A percentile compares a stretch with the other conserved stretches of the same genome.
Conservation (phyloP, 2,329 filamentous ascomycete species). For the Sarocladium oryzae region DNA sequence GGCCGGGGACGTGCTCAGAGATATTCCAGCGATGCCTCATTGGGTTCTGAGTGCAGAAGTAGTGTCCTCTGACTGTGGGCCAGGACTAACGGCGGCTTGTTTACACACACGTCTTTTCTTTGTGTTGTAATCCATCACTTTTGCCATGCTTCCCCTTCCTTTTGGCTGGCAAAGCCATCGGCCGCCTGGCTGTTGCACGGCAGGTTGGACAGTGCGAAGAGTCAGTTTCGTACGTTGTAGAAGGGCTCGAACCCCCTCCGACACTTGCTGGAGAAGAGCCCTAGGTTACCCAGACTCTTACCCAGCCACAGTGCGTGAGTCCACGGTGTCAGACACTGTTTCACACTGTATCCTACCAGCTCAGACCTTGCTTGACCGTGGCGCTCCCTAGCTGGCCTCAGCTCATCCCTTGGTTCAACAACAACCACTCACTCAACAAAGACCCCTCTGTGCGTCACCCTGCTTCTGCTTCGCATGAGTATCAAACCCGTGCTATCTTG, state of each 20-base stretch:
- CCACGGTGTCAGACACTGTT: conserved; percentile 6
- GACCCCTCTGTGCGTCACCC: neutral
- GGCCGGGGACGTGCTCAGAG: neutral
- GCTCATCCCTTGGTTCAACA: neutral
- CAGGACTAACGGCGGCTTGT: neutral
- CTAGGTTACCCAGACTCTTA: no score
- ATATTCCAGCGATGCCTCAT: neutral
- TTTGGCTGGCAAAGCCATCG: no score
- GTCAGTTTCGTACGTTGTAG: neutral
- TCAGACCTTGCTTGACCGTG: conserved; percentile 7
- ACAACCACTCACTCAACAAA: neutral
- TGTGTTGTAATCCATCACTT: neutral
- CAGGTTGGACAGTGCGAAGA: neutral
- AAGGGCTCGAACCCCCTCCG: no score
- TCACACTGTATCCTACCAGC: conserved; percentile 1
- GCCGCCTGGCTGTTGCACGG: no score
- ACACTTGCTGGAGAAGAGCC: no score
- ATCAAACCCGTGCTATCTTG: neutral
- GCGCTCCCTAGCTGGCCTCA: neutral
- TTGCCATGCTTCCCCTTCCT: neutral
- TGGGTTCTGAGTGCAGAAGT: conserved; percentile 3
- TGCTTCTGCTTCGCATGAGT: neutral
- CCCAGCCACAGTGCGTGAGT: no score
- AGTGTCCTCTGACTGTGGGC: neutral
- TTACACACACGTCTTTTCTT: neutral